A percentile compares a stretch with the other conserved stretches of the same genome.
Conservation (phyloP, 2,329 filamentous ascomycete species). For the Plenodomus lindquistii region DNA sequence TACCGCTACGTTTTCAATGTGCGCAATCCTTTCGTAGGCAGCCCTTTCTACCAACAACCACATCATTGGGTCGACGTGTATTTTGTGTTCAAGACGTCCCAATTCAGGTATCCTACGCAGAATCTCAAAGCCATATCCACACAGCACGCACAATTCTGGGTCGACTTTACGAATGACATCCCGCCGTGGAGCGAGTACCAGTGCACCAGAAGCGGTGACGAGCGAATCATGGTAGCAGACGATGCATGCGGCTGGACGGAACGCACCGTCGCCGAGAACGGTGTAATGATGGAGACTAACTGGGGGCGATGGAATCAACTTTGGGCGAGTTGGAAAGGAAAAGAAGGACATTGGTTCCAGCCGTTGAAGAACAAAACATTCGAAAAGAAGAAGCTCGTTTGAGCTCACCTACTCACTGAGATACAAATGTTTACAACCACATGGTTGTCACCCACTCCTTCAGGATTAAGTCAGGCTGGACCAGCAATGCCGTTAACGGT, state of each 20-base stretch:
- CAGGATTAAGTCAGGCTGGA: neutral
- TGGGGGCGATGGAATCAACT: conserved; percentile 18
- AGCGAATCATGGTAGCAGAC: conserved; percentile 25
- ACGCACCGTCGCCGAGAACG: conserved; percentile 15
- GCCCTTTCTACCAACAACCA: conserved; percentile 17
- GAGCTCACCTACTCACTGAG: neutral
- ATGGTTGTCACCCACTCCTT: neutral
- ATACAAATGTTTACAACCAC: neutral
- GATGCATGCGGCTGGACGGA: conserved; percentile 27
- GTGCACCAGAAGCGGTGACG: conserved; percentile 9
- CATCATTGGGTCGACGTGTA: conserved; percentile 39
- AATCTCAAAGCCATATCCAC: conserved; percentile 22
- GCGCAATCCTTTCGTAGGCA: conserved; percentile 30
- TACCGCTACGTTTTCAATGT: conserved; percentile 35
- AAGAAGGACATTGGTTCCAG: conserved; percentile 10
- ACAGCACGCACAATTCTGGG: conserved; percentile 25
- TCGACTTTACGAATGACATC: conserved; percentile 23
- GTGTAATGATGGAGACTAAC: conserved; percentile 12
- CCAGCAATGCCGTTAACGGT: too few relatives aligned
- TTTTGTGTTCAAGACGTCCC: conserved; percentile 28
- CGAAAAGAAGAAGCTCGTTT: conserved; percentile 5
- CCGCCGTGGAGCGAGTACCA: conserved; percentile 23
- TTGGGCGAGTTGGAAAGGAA: conserved; percentile 14
- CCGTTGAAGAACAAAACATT: conserved; percentile 16
- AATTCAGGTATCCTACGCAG: conserved; percentile 20